Evolutionary conservation across 768 basidiomycete genomes (phyloP), one percentile per base, ranked within the genome.

Genomic region (Cystofilobasidium bisporidii): DNA sequence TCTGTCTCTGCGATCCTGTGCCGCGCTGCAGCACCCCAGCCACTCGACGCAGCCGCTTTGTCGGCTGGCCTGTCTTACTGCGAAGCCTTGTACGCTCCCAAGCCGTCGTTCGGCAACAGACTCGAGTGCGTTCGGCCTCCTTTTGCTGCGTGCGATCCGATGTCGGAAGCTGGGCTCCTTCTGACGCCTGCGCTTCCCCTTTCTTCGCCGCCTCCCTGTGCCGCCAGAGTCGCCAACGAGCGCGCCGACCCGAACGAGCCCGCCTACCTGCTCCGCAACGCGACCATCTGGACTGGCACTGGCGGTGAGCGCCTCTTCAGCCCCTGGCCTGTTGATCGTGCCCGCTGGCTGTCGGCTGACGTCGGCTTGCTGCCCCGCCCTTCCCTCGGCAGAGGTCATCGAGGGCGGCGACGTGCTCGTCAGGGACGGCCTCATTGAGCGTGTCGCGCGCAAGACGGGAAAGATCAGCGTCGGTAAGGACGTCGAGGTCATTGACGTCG

Each of bases 31-130:
- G 11, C 53, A 32, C 15, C 53, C 15, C 20, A 22, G 33, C 15
- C 33, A 15, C 61, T 62, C 32, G 61, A 62, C 61, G 43, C 47
- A 5, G 20, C 61, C 6, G 22, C 45, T 6, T 33, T 62, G 18
- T 26, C 43, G 32, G 61, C 41, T 15, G 61, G 61, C 18, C 43
- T 62, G 9, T 17, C 61, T 18, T 33, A 32, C 47, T 62, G 61
- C 47, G 61, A 47, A 8, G 61, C 61, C n/a, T n/a, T 62, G 4
- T 11, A 48, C 11, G 61, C 61, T 14, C 61, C 61, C 32, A 62
- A 62, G 32, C n/a, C 61, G 10, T 62, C 61, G 5, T 36, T 62
- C n/a, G 61, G 61, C 15, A n/a, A 62, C 22, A 45, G 61, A 5
- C 4, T 62, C 30, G 30, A 10, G 61, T 50, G 14, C 30, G 60